These are phyloP conservation scores for Starmera caribaea DNA, from an alignment of 805 yeast species.

Conservation along the genomic window DNA sequence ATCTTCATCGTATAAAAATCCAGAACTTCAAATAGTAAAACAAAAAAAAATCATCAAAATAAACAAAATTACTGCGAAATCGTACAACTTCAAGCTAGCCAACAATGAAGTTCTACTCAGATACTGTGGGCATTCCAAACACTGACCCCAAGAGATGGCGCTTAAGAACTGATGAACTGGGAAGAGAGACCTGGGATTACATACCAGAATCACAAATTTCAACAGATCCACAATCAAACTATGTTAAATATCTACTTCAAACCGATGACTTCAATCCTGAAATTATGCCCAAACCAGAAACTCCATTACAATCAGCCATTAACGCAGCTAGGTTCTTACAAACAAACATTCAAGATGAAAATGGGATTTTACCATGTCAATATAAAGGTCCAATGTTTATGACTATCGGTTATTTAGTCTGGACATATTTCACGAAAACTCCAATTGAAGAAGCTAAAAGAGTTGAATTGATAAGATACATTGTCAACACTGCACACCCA, in stretches of 20 bases:
- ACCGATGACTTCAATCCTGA: slow-evolving; percentile 29
- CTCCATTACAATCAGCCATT: slow-evolving; percentile 51
- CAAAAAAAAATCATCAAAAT: too few species aligned
- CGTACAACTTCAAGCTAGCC: neutral
- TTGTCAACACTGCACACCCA: slow-evolving; percentile 90
- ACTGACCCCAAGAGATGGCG: slow-evolving; percentile 77
- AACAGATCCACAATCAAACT: slow-evolving; percentile 40
- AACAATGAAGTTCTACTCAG: slow-evolving; percentile 43
- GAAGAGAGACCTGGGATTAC: slow-evolving; percentile 79
- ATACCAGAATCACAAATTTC: slow-evolving; percentile 27
- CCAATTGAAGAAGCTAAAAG: slow-evolving; percentile 58
- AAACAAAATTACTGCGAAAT: too few species aligned
- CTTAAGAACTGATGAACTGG: slow-evolving; percentile 55
- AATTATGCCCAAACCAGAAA: slow-evolving; percentile 22
- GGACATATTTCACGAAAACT: slow-evolving; percentile 58
- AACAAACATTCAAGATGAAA: slow-evolving; percentile 53
- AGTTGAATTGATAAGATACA: slow-evolving; percentile 70
- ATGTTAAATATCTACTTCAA: slow-evolving; percentile 46
- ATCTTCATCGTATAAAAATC: too few species aligned
- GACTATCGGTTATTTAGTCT: slow-evolving; percentile 80
- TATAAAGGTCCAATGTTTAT: slow-evolving; percentile 98
- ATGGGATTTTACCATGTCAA: slow-evolving; percentile 87
- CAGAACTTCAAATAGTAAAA: too few species aligned
- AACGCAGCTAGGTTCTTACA: slow-evolving; percentile 68
- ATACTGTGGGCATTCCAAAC: slow-evolving; percentile 50